Evolutionary conservation across 2,329 filamentous ascomycete genomes (phyloP), one percentile per base, ranked within the genome.

Genomic region (Fusarium napiforme): DNA sequence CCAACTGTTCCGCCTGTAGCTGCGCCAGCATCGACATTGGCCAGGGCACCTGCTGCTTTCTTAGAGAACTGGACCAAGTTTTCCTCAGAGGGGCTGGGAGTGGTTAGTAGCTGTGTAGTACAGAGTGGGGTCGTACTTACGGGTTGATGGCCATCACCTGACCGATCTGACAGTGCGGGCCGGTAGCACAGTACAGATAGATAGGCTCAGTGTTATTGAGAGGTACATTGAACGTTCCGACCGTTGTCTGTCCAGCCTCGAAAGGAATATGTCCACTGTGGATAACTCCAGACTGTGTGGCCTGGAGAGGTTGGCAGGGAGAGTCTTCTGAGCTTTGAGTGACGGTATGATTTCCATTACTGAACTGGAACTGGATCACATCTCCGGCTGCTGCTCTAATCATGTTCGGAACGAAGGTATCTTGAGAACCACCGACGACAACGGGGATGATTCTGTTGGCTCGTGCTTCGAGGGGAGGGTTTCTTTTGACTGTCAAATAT

Each of bases 111-210:
- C 21, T 10, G 15, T 21, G 47, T 23, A 2, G 14, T 11, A 18
- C 12, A 4, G 15, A 16, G n/a, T 2, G 15, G 9, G 10, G 21
- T 6, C 6, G 5, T 0, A 74, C 82, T 67, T 63, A 83, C 82
- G 84, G 83, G 65, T 89, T 89, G 43, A 89, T 83, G 10, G 87
- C 82, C 79, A 87, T 83, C 34, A 86, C 83, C 81, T 88, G 87
- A 12, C 86, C 87, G 14, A 75, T 76, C 73, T 87, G 84, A 50
- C 87, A 88, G 65, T 88, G 86, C 7, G 83, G 83, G 0, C 80
- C 83, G 5, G 84, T 84, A 1, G 86, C 84, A 64, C 87, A 89
- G 76, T 88, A 89, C 37, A 87, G 69, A 77, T 86, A 88, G 65
- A 88, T 83, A 10, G 86, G 81, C 5, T 84, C 81, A 0, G 83